A percentile compares a stretch with the other conserved stretches of the same genome.
These are phyloP conservation scores for Aspergillus texensis DNA, from an alignment of 2,329 filamentous ascomycete genomes.

Conservation along the genomic window DNA sequence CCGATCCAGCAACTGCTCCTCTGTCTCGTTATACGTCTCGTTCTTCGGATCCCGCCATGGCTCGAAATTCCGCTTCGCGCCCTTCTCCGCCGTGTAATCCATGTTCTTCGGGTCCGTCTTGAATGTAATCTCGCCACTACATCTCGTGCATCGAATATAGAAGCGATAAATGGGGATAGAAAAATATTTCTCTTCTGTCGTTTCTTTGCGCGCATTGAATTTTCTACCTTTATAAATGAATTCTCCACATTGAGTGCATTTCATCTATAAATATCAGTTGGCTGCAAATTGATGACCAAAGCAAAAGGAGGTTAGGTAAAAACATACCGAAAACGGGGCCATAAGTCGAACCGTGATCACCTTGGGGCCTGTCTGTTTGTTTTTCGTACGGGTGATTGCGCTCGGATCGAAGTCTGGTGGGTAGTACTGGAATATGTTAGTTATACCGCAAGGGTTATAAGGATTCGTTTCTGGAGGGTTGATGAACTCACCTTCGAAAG, in stretches of 20 bases:
- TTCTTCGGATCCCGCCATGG: constrained; percentile 75
- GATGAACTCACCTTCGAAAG: not conserved
- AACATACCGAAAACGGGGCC: constrained; percentile 68
- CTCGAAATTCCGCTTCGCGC: constrained; percentile 91
- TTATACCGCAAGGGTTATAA: not conserved
- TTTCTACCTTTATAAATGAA: constrained; percentile 93
- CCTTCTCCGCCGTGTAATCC: constrained; percentile 80
- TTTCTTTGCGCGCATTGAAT: constrained; percentile 95
- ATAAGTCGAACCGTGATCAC: constrained; percentile 87
- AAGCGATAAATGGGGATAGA: constrained; percentile 86
- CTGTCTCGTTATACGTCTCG: constrained; percentile 68
- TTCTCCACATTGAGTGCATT: constrained; percentile 66
- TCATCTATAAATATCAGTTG: constrained; percentile 54
- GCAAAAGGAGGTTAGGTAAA: not conserved
- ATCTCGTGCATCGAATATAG: constrained; percentile 87
- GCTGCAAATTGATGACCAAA: not conserved
- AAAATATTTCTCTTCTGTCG: constrained; percentile 86
- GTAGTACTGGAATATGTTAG: constrained; percentile 47
- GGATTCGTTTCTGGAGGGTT: constrained; percentile 8
- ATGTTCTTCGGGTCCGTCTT: constrained; percentile 93
- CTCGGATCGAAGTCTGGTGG: constrained; percentile 87
- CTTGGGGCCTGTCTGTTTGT: constrained; percentile 69
- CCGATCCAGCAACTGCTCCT: constrained; percentile 83
- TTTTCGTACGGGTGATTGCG: constrained; percentile 68
- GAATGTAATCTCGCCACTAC: constrained; percentile 85